Percentiles rank a stretch among this genome's conserved stretches.
phyloP scores from a whole-genome alignment of 352 stramenopile genomes.

The Phytophthora pisi region DNA sequence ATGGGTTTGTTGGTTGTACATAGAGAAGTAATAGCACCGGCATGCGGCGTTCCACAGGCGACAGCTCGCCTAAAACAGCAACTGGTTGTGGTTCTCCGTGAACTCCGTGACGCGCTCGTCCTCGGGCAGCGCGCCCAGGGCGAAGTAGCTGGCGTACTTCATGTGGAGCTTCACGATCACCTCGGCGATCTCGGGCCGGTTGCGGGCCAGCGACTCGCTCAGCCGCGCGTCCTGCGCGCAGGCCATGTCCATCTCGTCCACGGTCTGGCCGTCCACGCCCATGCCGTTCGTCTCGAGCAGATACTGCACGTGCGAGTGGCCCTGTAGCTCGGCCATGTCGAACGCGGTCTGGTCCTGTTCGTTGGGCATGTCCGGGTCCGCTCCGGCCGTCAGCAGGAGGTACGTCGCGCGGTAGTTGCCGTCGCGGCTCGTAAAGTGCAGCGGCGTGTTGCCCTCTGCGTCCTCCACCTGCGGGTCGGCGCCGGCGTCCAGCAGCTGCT shows the following conservation, averaged over 20 bases:
- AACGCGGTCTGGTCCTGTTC: constrained; percentile 79
- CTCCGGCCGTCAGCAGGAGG: constrained; percentile 79
- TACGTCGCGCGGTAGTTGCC: constrained; percentile 84
- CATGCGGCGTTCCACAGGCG: constrained; percentile 13
- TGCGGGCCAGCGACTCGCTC: constrained; percentile 59
- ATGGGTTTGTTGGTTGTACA: constrained; percentile 26
- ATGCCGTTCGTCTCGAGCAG: constrained; percentile 82
- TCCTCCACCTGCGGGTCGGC: constrained; percentile 82
- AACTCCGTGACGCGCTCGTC: constrained; percentile 57
- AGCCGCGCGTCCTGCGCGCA: constrained; percentile 70
- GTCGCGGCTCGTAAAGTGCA: constrained; percentile 78
- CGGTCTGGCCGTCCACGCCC: constrained; percentile 53
- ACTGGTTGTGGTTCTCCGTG: constrained; percentile 43
- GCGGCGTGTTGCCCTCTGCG: constrained; percentile 76
- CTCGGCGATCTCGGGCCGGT: constrained; percentile 72
- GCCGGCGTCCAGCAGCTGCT: constrained; percentile 72
- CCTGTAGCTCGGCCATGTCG: constrained; percentile 69
- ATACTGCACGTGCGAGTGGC: constrained; percentile 77
- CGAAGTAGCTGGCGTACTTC: constrained; percentile 73
- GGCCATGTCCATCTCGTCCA: constrained; percentile 66
- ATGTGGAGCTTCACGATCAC: constrained; percentile 81
- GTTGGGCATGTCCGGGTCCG: constrained; percentile 87
- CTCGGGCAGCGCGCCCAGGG: constrained; percentile 64
- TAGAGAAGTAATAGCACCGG: constrained; percentile 17
- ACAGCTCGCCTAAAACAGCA: constrained; percentile 32